These are phyloP conservation scores for Psilocybe subaeruginosa DNA, from an alignment of 768 basidiomycete genomes.

Conservation along the genomic window DNA sequence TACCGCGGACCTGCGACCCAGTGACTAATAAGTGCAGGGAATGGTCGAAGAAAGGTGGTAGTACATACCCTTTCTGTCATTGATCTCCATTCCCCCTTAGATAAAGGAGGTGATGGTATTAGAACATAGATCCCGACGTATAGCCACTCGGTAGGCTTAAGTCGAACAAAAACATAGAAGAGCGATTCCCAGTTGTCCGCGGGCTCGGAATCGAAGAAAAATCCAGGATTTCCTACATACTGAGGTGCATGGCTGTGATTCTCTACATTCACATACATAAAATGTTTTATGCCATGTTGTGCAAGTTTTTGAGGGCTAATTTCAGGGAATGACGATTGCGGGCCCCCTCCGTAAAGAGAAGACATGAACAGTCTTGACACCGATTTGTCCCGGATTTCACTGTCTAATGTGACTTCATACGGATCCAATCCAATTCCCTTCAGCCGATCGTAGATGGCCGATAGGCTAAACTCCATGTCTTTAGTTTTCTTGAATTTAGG, in stretches of 20 bases:
- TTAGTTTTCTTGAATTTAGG: conserved; percentile 14
- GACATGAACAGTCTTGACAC: conserved; percentile 23
- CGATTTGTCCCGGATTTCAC: background rate
- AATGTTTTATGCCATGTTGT: conserved; percentile 29
- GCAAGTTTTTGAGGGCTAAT: conserved; percentile 19
- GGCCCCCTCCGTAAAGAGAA: conserved; percentile 25
- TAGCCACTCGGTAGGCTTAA: conserved; percentile 33
- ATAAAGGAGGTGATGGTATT: conserved; percentile 39
- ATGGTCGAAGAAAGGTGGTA: background rate
- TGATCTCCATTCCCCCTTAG: conserved; percentile 26
- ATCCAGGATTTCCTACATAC: conserved; percentile 31
- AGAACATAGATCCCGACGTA: conserved; percentile 37
- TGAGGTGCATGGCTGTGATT: conserved; percentile 32
- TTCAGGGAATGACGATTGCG: conserved; percentile 17
- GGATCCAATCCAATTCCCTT: conserved; percentile 3
- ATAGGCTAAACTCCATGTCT: conserved; percentile 3
- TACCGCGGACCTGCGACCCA: conserved; percentile 14
- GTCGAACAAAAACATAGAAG: conserved; percentile 33
- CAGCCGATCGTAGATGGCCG: conserved; percentile 3
- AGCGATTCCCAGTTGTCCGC: conserved; percentile 27
- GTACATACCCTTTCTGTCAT: conserved; percentile 19
- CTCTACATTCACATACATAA: conserved; percentile 28
- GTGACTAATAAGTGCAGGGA: no score
- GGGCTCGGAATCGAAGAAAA: conserved; percentile 22
- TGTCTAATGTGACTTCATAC: conserved; percentile 6